Evolutionary conservation across 371 early-diverging fungal species (phyloP).

Genomic region (Mucor indicus): DNA sequence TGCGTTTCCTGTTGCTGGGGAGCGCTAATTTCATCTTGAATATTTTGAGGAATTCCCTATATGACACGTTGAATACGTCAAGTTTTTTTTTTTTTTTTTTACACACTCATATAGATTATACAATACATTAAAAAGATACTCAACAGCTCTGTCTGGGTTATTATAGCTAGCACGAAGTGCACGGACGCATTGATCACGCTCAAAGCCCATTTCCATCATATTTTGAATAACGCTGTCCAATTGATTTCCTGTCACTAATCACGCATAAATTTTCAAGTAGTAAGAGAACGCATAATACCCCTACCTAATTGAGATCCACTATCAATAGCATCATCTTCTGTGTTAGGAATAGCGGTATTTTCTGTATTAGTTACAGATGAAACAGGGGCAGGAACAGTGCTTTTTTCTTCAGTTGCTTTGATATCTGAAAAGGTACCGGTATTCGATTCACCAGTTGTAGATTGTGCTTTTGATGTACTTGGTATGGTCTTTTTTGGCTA

Average conservation of each 20-base stretch:
- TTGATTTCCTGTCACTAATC: slow-evolving; percentile 62
- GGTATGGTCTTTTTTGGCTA: background rate
- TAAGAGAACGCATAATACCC: no score
- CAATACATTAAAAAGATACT: slow-evolving; percentile 86
- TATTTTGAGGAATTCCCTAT: slow-evolving; percentile 54
- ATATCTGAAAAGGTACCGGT: no score
- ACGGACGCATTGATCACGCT: slow-evolving; percentile 77
- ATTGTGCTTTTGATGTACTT: no score
- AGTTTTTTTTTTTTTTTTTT: background rate
- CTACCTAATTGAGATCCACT: slow-evolving; percentile 18
- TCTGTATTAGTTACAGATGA: slow-evolving; percentile 29
- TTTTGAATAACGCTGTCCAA: slow-evolving; percentile 79
- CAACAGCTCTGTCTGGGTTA: slow-evolving; percentile 96
- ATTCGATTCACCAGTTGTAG: no score
- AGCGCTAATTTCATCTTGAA: slow-evolving; percentile 29
- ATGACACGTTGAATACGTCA: background rate
- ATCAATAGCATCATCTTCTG: slow-evolving; percentile 17
- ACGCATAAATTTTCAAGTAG: background rate
- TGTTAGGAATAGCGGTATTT: slow-evolving; percentile 6
- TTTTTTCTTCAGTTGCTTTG: slow-evolving; percentile 23
- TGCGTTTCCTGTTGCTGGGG: slow-evolving; percentile 4
- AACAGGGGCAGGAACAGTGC: slow-evolving; percentile 22
- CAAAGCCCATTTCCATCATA: slow-evolving; percentile 96
- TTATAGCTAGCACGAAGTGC: slow-evolving; percentile 97
- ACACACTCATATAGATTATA: background rate